A percentile compares a stretch with the other conserved stretches of the same genome.
These are phyloP conservation scores for Fusarium siculi DNA, from an alignment of 2,329 filamentous ascomycete genomes.

Conservation along the genomic window DNA sequence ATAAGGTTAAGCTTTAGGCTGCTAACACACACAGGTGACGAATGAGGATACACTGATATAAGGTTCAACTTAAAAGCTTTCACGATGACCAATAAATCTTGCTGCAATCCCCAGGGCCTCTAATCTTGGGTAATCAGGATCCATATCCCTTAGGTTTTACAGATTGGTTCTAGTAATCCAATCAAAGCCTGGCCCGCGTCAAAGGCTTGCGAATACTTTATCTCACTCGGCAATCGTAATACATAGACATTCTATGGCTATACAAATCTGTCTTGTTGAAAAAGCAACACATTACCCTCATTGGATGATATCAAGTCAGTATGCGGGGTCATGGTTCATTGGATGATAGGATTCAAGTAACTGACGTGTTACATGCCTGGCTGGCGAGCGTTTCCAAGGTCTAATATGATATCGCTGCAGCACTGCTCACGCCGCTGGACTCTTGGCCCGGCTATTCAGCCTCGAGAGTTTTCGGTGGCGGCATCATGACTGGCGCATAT, in stretches of 20 bases:
- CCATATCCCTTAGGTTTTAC: not conserved
- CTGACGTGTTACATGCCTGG: accelerated
- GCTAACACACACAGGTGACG: not conserved
- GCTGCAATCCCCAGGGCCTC: not conserved
- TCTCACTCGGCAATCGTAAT: not conserved
- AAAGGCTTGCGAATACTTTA: not conserved
- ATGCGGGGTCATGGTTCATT: not conserved
- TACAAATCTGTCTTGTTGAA: not conserved
- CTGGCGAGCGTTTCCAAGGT: too few species aligned
- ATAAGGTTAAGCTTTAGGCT: not conserved
- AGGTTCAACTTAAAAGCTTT: not conserved
- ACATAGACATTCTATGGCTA: too few species aligned
- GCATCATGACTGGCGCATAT: too few species aligned
- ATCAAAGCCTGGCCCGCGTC: accelerated
- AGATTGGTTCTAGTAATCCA: accelerated
- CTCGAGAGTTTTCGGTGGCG: not conserved
- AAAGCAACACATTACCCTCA: accelerated
- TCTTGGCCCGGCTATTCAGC: not conserved
- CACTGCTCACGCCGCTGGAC: not conserved
- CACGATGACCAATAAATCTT: not conserved
- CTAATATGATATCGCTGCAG: not conserved
- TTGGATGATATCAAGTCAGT: not conserved
- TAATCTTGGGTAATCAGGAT: not conserved
- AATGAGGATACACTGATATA: not conserved
- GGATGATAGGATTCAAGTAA: not conserved